Evolutionary conservation across 306 rosid species (phyloP), one percentile per base, ranked within the genome.

Genomic region (Nissolia schottii): DNA sequence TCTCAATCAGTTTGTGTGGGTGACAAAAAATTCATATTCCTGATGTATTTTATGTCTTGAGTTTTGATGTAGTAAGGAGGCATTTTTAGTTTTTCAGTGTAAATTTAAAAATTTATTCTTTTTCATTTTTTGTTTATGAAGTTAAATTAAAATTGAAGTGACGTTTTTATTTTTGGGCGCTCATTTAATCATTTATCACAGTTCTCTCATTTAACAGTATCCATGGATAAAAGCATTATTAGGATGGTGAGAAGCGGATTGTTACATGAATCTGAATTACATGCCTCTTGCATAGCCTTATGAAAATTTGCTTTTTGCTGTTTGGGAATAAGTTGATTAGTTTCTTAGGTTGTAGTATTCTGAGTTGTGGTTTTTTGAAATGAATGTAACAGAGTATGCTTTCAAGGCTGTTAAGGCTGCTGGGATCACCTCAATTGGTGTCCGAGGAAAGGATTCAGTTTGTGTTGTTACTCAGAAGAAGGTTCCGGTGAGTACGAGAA

Each of bases 391-490:
- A 94, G 99, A 94, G 80, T 94, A 94, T 84, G 99, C 99, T 11
- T 94, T 94, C 68, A 94, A 94, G 91, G 99, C 99, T 71, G 99
- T 94, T 49, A 94, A 94, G 82, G 92, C 99, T 40, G 80, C 93
- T 3, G 97, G 99, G 62, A 94, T 81, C 60, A 91, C 99, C 73
- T 94, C 99, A 0, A 94, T 94, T 45, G 99, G 93, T 35, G 99
- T 94, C 13, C 84, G 93, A 22, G 99, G 99, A 74, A 94, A 85
- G 77, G 96, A 94, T 83, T 94, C 97, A 0, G 77, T 94, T 37
- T 94, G 99, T 80, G 99, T 94, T 3, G 99, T 94, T 80, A 94
- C 99, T 54, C 99, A 94, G 83, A 94, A 94, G 75, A 94, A 94
- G 82, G 99, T 94, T 73, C 97, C 99, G 69, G 99, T 94, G 80